phyloP scores from a whole-genome alignment of 202 grass and related monocot species.

The Schoenoplectus triqueter region DNA sequence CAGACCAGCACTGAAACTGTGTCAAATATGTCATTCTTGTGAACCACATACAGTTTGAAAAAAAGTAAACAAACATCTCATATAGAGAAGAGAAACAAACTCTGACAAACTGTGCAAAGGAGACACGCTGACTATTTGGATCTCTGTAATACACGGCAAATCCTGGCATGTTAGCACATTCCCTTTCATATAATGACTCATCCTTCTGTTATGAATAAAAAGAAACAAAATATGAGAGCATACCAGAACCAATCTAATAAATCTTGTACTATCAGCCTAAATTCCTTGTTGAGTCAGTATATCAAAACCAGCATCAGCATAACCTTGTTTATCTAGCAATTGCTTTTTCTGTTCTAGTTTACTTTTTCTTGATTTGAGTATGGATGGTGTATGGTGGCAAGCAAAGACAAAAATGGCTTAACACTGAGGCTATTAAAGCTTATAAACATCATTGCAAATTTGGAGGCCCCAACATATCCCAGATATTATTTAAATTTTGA shows the following conservation, averaged over 20 bases:
- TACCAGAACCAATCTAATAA: neutral
- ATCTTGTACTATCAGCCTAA: neutral
- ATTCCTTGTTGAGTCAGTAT: neutral
- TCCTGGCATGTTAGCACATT: constrained; percentile 96
- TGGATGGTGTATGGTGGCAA: neutral
- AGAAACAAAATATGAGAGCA: constrained; percentile 30
- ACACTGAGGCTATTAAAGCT: neutral
- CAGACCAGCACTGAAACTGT: neutral
- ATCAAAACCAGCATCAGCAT: neutral
- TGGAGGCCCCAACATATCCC: neutral
- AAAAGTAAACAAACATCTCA: constrained; percentile 39
- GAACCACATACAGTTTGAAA: neutral
- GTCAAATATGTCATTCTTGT: constrained; percentile 8
- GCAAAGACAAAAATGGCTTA: neutral
- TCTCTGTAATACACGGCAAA: constrained; percentile 87
- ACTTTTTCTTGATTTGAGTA: constrained; percentile 14
- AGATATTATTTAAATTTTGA: neutral
- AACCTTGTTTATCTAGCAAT: neutral
- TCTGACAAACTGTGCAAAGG: constrained; percentile 77
- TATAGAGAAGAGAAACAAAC: constrained; percentile 53
- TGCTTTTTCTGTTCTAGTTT: neutral
- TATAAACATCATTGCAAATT: neutral
- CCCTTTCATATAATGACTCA: constrained; percentile 94
- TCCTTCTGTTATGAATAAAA: constrained; percentile 65
- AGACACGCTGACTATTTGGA: constrained; percentile 87